Evolutionary conservation across 495 filamentous ascomycete species (phyloP).

Genomic region (Cladorrhinum samala): DNA sequence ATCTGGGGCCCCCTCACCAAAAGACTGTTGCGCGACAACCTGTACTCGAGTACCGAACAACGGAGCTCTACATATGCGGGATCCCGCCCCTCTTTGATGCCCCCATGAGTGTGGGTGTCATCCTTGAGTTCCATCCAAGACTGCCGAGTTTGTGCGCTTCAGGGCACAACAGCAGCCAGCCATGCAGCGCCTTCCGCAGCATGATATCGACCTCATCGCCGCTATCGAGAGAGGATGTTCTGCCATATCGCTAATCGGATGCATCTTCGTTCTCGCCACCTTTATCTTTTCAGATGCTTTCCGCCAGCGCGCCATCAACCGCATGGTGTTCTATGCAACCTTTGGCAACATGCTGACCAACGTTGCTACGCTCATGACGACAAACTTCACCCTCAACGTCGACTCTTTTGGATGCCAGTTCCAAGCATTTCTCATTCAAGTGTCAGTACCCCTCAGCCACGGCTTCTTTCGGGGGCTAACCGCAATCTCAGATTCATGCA

Average conservation of each 20-base stretch:
- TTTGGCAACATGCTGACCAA: conserved; percentile 81
- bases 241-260: conserved; percentile 64
- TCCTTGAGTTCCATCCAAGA: conserved; percentile 4
- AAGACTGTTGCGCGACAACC: not conserved
- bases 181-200: conserved; percentile 8
- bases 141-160: not conserved
- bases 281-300: conserved; percentile 57
- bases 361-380: conserved; percentile 69
- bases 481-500: conserved; percentile 62
- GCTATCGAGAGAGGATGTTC: conserved; percentile 62
- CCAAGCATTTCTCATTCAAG: conserved; percentile 66
- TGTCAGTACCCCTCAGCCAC: conserved; percentile 46
- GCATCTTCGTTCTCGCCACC: conserved; percentile 66
- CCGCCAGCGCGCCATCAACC: conserved; percentile 76
- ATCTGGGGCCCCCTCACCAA: not conserved
- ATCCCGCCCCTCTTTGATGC: conserved; percentile 4
- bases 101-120: conserved; percentile 8
- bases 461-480: too few species aligned
- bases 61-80: conserved; percentile 13
- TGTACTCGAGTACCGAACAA: not conserved
- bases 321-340: conserved; percentile 77
- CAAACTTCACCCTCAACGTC: conserved; percentile 43
- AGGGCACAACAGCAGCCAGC: not conserved
- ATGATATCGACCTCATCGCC: conserved; percentile 7
- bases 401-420: conserved; percentile 60